Percentiles rank a stretch among this genome's conserved stretches.
Conservation (phyloP, 116 monocot genomes). For the Papilionanthe hybrid region DNA sequence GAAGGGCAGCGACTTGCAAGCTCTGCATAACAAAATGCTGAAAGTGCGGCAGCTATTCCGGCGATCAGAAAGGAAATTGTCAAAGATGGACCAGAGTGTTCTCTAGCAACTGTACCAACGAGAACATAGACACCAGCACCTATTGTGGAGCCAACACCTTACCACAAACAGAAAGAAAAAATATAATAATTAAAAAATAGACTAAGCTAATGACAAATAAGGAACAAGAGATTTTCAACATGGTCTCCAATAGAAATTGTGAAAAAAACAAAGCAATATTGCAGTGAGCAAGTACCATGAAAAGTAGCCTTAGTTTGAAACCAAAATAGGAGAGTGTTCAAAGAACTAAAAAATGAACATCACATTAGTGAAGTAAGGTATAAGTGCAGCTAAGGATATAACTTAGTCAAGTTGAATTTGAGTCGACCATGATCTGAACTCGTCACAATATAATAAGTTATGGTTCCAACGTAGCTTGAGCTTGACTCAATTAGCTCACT, state of each 20-base stretch:
- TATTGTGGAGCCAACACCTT: constrained; percentile 95
- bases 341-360: not conserved
- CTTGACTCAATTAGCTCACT: not conserved
- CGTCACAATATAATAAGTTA: not conserved
- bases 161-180: not conserved
- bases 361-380: not conserved
- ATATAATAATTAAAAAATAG: not conserved
- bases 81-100: constrained; percentile 87
- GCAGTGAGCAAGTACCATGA: not conserved
- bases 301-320: not conserved
- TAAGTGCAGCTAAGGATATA: not conserved
- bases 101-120: constrained; percentile 95
- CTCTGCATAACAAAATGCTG: constrained; percentile 99
- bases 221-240: not conserved
- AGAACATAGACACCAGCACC: constrained; percentile 99
- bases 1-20: constrained; percentile 98
- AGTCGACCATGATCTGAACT: not conserved
- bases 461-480: not conserved
- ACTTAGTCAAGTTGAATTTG: not conserved
- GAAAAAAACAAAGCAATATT: constrained; percentile 3
- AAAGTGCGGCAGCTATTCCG: constrained; percentile 94
- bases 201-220: not conserved
- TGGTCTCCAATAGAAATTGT: not conserved
- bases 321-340: not conserved
- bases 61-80: constrained; percentile 97